Evolutionary conservation across 2,329 filamentous ascomycete species (phyloP), one percentile per base, ranked within the genome.

Genomic region (Neophaeococcomyces aloes): DNA sequence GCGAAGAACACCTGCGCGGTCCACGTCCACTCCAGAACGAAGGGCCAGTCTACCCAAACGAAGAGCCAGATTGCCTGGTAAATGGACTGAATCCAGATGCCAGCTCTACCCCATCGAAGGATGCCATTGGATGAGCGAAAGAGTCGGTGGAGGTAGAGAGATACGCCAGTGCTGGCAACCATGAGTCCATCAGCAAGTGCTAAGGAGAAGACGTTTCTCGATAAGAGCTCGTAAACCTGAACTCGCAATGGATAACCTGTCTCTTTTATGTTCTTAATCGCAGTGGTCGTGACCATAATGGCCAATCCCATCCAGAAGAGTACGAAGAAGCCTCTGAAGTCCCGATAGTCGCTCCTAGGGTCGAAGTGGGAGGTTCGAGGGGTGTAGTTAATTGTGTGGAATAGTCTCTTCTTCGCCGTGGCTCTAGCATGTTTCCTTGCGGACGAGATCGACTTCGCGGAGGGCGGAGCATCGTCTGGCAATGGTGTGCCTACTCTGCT

Each of bases 311-410:
- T 89, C 91, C 91, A 98, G 67, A 98, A 98, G 29, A 98, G 76
- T 42, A 91, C 86, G 67, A 95, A 98, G 74, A 98, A 98, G 59
- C 91, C 91, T 56, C 86, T 79, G 62, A 98, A 98, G 64, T 98
- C 87, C 57, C 80, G 80, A 62, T 96, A 88, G 57, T 94, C 87
- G 63, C 85, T 94, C 38, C 78, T 75, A 0, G 88, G 87, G 59
- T 98, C 91, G 61, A 98, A 94, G 66, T 98, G 89, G 14, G 89
- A 96, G 17, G 96, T 81, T 45, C 91, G 83, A 48, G 83, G 81
- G 31, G 85, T 77, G 66, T 89, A 98, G 57, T 94, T 85, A 59
- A 94, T 87, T 17, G 85, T 91, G 17, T 93, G 89, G 61, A 96
- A 98, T 53, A 95, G 72, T 54, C 88, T 82, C 45, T 81, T 81